A percentile compares a stretch with the other conserved stretches of the same genome.
Evolutionary conservation across 352 stramenopile genomes (phyloP).

Genomic region (Thalassiosira livingstoniorum): DNA sequence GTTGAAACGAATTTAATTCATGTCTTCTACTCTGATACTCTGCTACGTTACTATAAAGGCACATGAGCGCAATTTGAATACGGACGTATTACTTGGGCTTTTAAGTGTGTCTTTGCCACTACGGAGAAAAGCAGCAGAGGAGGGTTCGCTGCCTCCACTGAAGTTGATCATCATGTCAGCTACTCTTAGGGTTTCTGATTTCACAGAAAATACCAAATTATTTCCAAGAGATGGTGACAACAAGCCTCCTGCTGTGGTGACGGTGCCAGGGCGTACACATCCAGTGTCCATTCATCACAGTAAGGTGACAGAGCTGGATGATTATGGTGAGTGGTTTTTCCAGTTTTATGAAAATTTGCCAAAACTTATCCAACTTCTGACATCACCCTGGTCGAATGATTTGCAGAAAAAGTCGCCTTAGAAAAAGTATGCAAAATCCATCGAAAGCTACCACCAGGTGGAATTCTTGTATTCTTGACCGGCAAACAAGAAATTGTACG

Average conservation of each 20-base stretch:
- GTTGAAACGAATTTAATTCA: too few species aligned
- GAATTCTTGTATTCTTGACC: slow-evolving; percentile 98
- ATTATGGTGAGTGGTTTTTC: slow-evolving; percentile 91
- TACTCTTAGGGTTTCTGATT: slow-evolving; percentile 97
- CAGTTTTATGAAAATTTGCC: too few species aligned
- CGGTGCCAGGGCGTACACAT: slow-evolving; percentile 94
- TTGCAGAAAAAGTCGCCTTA: slow-evolving; percentile 88
- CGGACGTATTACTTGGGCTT: slow-evolving; percentile 94
- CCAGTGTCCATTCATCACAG: slow-evolving; percentile 98
- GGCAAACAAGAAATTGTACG: slow-evolving; percentile 94
- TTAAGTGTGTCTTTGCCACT: slow-evolving; percentile 94
- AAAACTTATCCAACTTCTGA: too few species aligned
- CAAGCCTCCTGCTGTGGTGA: slow-evolving; percentile 90
- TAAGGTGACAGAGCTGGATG: slow-evolving; percentile 96
- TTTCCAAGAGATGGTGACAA: slow-evolving; percentile 86
- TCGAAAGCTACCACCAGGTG: slow-evolving; percentile 94
- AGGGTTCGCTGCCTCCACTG: slow-evolving; percentile 84
- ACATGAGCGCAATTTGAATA: slow-evolving; percentile 96
- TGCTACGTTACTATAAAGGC: too few species aligned
- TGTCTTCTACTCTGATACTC: too few species aligned
- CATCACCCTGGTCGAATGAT: too few species aligned
- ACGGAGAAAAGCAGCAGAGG: slow-evolving; percentile 88
- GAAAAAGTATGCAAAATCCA: slow-evolving; percentile 98
- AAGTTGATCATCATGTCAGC: slow-evolving; percentile 98
- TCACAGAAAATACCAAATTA: slow-evolving; percentile 93